phyloP scores from a whole-genome alignment of 1,284 basidiomycete species.

The Phellinidium pouzarii region DNA sequence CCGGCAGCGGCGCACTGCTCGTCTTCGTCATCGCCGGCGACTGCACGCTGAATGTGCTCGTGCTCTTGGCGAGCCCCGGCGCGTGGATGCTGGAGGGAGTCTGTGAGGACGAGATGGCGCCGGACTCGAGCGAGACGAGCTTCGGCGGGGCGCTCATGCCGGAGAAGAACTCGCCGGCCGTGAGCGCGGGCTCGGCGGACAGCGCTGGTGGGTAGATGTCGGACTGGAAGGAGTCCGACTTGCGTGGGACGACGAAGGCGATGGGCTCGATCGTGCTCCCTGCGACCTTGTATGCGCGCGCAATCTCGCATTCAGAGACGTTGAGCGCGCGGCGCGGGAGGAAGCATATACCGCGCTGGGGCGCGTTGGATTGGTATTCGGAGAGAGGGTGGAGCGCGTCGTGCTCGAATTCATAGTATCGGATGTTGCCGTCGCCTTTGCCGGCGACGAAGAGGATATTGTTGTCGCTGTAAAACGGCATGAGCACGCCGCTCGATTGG shows the following conservation, averaged over 20 bases:
- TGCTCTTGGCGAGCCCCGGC: conserved; percentile 26
- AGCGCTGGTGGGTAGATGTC: conserved; percentile 95
- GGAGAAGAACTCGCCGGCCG: conserved; percentile 80
- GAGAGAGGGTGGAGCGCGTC: conserved; percentile 77
- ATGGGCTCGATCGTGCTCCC: conserved; percentile 78
- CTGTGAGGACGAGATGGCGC: conserved; percentile 37
- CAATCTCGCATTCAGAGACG: conserved; percentile 91
- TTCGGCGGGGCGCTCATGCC: conserved; percentile 76
- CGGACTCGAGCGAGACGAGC: conserved; percentile 58
- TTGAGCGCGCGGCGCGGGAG: conserved; percentile 85
- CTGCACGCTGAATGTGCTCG: conserved; percentile 32
- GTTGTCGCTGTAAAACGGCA: conserved; percentile 98
- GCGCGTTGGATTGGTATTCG: conserved; percentile 88
- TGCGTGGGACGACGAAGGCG: conserved; percentile 90
- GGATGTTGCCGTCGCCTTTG: conserved; percentile 88
- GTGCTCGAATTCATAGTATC: conserved; percentile 92
- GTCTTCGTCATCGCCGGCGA: conserved; percentile 25
- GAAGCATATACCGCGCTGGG: conserved; percentile 96
- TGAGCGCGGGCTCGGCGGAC: conserved; percentile 79
- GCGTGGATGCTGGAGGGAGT: conserved; percentile 26
- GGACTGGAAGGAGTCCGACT: conserved; percentile 85
- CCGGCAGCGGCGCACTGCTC: conserved; percentile 22
- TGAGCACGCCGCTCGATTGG: conserved; percentile 86
- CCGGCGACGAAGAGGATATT: conserved; percentile 90
- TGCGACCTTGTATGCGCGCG: conserved; percentile 88